Evolutionary conservation across 2,329 filamentous ascomycete genomes (phyloP).

Genomic region (Pseudocercospora vitis): DNA sequence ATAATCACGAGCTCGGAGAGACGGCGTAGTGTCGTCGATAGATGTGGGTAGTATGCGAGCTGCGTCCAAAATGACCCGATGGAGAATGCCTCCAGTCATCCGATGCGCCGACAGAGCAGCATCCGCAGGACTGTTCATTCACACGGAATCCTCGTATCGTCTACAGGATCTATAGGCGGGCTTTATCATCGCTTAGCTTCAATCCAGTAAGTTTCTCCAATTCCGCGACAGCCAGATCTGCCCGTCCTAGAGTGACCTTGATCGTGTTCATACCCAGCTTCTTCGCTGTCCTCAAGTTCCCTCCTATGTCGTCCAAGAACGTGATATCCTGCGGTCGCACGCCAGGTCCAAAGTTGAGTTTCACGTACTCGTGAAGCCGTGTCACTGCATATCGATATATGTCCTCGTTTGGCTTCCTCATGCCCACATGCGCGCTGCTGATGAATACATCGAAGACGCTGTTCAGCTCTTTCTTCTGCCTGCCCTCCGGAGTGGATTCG

Average conservation of each 20-base stretch:
- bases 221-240: constrained; percentile 77
- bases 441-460: constrained; percentile 82
- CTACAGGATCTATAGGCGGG: constrained; percentile 19
- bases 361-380: constrained; percentile 64
- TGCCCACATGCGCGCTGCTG: constrained; percentile 78
- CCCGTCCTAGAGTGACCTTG: constrained; percentile 76
- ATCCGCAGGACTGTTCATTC: too few relatives aligned
- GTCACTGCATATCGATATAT: constrained; percentile 76
- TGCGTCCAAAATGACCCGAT: too few relatives aligned
- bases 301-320: constrained; percentile 92
- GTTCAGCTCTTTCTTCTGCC: constrained; percentile 54
- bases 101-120: too few relatives aligned
- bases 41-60: too few relatives aligned
- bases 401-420: constrained; percentile 80
- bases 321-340: constrained; percentile 68
- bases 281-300: constrained; percentile 81
- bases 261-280: constrained; percentile 75
- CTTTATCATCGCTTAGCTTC: constrained; percentile 17
- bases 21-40: too few relatives aligned
- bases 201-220: constrained; percentile 75
- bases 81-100: too few relatives aligned
- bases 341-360: constrained; percentile 54
- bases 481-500: constrained; percentile 43
- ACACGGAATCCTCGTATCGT: too few relatives aligned
- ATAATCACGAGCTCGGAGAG: too few relatives aligned